Evolutionary conservation across 2,329 filamentous ascomycete genomes (phyloP).

Genomic region (Leptographium radiaticola): DNA sequence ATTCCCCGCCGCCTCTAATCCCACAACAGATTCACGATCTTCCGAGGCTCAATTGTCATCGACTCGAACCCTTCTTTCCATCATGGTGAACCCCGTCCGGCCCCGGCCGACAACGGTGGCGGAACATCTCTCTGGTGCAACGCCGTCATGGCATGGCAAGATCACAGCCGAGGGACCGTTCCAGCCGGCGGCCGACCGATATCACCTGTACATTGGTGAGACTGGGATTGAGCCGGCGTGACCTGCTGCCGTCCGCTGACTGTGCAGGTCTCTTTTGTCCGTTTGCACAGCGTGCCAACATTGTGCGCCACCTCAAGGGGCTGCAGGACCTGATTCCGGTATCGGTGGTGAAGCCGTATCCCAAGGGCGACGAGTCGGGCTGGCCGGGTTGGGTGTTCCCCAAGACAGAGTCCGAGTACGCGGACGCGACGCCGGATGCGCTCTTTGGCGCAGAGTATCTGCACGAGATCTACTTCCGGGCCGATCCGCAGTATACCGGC

Average conservation of each 20-base stretch:
- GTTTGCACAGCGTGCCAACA: slow-evolving; percentile 47
- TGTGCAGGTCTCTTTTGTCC: slow-evolving; percentile 48
- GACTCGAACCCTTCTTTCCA: neutral
- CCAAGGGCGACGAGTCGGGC: slow-evolving; percentile 49
- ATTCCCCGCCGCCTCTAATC: too few species aligned
- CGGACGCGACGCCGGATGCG: slow-evolving; percentile 44
- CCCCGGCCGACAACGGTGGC: slow-evolving; percentile 5
- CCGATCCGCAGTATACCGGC: slow-evolving; percentile 45
- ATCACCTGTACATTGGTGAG: slow-evolving; percentile 17
- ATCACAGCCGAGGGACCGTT: slow-evolving; percentile 14
- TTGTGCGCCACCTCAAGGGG: slow-evolving; percentile 44
- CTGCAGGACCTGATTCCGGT: slow-evolving; percentile 39
- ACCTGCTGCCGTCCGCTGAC: neutral
- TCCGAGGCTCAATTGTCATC: too few species aligned
- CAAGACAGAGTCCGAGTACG: slow-evolving; percentile 35
- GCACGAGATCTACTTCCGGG: slow-evolving; percentile 49
- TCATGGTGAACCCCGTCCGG: neutral
- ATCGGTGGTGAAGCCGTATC: slow-evolving; percentile 50
- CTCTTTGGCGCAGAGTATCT: slow-evolving; percentile 45
- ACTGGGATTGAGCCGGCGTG: neutral
- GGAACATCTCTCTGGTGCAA: slow-evolving; percentile 11
- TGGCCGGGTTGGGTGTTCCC: slow-evolving; percentile 54
- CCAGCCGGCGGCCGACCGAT: slow-evolving; percentile 14
- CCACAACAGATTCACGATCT: too few species aligned
- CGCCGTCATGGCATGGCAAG: slow-evolving; percentile 16